Evolutionary conservation across 2,329 filamentous ascomycete species (phyloP).

Genomic region (Beauveria brongniartii): DNA sequence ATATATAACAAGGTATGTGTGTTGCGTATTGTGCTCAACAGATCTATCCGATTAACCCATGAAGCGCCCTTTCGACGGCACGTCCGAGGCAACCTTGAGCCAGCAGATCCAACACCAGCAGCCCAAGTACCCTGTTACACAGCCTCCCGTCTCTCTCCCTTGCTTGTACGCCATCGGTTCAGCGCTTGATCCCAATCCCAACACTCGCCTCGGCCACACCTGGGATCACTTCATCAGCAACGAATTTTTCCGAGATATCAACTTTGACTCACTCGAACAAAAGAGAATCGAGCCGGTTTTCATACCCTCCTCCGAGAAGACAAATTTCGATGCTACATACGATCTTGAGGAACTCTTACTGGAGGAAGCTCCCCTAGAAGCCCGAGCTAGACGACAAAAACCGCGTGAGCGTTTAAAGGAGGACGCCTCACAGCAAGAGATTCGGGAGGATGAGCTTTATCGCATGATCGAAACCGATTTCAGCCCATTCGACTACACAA

Average conservation of each 20-base stretch:
- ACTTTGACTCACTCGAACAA: conserved; percentile 75
- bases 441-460: conserved; percentile 88
- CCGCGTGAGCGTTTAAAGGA: conserved; percentile 86
- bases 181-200: conserved; percentile 71
- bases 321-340: conserved; percentile 97
- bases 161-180: conserved; percentile 85
- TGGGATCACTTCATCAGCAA: conserved; percentile 83
- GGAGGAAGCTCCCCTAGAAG: conserved; percentile 91
- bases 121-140: conserved; percentile 81
- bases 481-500: conserved; percentile 89
- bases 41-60: conserved; percentile 15
- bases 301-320: conserved; percentile 90
- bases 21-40: not conserved
- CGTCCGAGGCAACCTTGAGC: conserved; percentile 71
- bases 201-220: conserved; percentile 73
- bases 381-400: conserved; percentile 85
- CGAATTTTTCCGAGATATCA: conserved; percentile 78
- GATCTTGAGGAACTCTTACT: conserved; percentile 89
- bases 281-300: conserved; percentile 91
- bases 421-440: conserved; percentile 91
- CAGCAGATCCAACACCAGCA: conserved; percentile 70
- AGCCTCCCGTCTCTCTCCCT: conserved; percentile 77
- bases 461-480: conserved; percentile 92
- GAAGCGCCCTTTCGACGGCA: conserved; percentile 87
- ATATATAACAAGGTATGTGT: conserved; percentile 87